Evolutionary conservation across 768 basidiomycete species (phyloP), one percentile per base, ranked within the genome.

Genomic region (Termitomyces sp.): DNA sequence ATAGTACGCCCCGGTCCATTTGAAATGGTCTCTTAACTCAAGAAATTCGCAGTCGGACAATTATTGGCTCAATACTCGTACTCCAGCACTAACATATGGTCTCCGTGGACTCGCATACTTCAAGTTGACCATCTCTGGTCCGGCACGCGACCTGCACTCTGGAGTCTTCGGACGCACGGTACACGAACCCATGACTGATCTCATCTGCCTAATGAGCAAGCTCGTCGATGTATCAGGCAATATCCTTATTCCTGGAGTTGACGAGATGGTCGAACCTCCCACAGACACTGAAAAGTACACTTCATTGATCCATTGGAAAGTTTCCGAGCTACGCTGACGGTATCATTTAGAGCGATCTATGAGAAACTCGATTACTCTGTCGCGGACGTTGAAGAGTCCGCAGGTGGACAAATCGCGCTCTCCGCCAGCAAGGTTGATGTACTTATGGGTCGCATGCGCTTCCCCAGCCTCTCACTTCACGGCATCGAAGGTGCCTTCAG

Each of bases 401-500:
- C 85, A 16, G 93, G 94, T n/a, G 90, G 77, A 9, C 66, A 80
- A 62, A 85, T 92, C 63, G 85, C 89, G 2, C 68, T 97, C 24
- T 87, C 85, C 2, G 74, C 82, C 5, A 87, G 94, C 70, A 95
- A 94, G 70, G 85, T 85, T 32, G 70, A 75, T 10, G 82, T 89
- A 22, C 76, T 98, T 40, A 98, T 96, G 94, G 92, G 90, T 40
- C 85, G 93, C 64, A 98, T 98, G 95, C 84, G 94, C 35, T 77
- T 83, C 64, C 91, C 95, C 2, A 89, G 87, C 58, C 80, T 98
- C 60, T 94, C 92, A 2, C 74, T 98, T 26, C 95, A 98, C 69
- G 96, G 96, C 12, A 95, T 98, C 65, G 92, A 97, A 72, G 94
- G 95, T 50, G 96, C 94, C 1, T 97, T 95, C 77, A 91, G 83